Percentiles rank a stretch among this genome's conserved stretches.
These are phyloP conservation scores for Oxyria digyna DNA, from an alignment of 148 eudicot genomes.

Conservation along the genomic window DNA sequence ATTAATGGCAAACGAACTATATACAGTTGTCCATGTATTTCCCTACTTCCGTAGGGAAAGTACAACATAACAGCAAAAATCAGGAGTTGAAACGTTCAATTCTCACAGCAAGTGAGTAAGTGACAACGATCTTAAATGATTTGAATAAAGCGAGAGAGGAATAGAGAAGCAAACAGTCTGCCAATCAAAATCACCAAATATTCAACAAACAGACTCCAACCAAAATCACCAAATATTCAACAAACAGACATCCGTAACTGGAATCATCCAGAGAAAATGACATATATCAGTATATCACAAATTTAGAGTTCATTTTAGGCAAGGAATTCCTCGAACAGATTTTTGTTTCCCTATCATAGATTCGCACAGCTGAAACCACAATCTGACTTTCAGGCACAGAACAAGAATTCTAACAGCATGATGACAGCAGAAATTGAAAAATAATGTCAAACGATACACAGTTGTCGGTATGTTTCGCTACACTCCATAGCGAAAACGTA, in stretches of 20 bases:
- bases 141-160: too few relatives aligned
- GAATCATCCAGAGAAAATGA: neutral
- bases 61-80: too few relatives aligned
- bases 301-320: neutral
- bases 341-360: too few relatives aligned
- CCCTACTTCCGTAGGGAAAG: too few relatives aligned
- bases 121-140: too few relatives aligned
- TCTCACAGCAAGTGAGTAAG: too few relatives aligned
- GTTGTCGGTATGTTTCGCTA: neutral
- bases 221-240: too few relatives aligned
- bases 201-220: too few relatives aligned
- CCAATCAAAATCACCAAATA: neutral
- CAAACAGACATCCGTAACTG: neutral
- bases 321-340: neutral
- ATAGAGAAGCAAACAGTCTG: slow-evolving; percentile 70
- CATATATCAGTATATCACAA: neutral
- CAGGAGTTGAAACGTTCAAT: too few relatives aligned
- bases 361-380: neutral
- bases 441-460: neutral
- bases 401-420: neutral
- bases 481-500: neutral
- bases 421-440: neutral
- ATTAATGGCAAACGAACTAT: too few relatives aligned
- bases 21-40: too few relatives aligned
- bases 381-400: neutral